phyloP scores from a whole-genome alignment of 495 filamentous ascomycete genomes.

The Aspergillus ellipticus region DNA sequence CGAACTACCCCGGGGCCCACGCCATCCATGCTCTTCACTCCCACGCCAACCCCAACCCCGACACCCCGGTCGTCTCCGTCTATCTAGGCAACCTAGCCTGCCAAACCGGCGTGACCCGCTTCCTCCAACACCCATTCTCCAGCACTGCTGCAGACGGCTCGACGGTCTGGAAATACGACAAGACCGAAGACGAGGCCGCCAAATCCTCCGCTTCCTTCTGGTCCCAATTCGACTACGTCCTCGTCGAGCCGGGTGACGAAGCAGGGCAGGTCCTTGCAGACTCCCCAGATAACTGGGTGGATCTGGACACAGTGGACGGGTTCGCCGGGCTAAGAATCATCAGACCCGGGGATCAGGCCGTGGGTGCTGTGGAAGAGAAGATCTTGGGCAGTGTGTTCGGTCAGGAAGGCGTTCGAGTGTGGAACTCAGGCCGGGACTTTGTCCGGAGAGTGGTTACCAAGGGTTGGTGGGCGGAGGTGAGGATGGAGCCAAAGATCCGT shows the following conservation, averaged over 20 bases:
- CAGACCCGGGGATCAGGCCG: conserved; percentile 45
- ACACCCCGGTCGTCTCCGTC: conserved; percentile 38
- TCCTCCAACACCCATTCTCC: conserved; percentile 50
- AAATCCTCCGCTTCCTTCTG: conserved; percentile 69
- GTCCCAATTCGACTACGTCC: conserved; percentile 74
- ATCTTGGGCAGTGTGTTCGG: conserved; percentile 25
- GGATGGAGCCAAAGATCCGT: conserved; percentile 37
- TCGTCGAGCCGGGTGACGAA: conserved; percentile 60
- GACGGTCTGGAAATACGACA: conserved; percentile 52
- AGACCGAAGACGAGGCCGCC: conserved; percentile 43
- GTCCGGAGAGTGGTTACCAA: conserved; percentile 21
- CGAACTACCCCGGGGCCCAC: conserved; percentile 86
- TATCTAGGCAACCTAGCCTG: conserved; percentile 86
- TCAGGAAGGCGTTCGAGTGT: conserved; percentile 17
- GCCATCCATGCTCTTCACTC: conserved; percentile 56
- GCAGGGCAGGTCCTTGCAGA: conserved; percentile 36
- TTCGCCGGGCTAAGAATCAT: conserved; percentile 68
- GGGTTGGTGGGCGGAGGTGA: conserved; percentile 44
- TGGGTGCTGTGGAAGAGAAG: conserved; percentile 28
- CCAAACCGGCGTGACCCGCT: conserved; percentile 92
- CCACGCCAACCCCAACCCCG: conserved; percentile 17
- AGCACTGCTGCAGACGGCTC: background rate
- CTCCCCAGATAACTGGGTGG: conserved; percentile 57
- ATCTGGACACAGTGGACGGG: conserved; percentile 62
- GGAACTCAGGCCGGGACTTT: conserved; percentile 20